A percentile compares a stretch with the other conserved stretches of the same genome.
Conservation (phyloP, 1,284 basidiomycete genomes). For the Ganoderma leucocontextum region DNA sequence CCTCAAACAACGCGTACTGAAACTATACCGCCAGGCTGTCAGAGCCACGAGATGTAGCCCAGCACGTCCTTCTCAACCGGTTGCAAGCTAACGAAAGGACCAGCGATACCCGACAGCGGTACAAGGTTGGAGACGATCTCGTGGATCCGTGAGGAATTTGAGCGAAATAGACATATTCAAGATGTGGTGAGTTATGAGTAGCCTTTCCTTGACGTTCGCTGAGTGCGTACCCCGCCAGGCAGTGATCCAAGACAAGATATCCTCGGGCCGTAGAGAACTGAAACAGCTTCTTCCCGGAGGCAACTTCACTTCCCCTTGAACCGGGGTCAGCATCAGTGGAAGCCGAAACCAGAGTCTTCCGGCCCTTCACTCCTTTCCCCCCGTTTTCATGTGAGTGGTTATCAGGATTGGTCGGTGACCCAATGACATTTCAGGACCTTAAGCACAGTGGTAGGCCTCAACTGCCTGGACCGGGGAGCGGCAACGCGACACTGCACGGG, state of each 20-base stretch:
- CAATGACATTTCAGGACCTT: not conserved
- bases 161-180: slow-evolving; percentile 62
- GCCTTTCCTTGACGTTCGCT: slow-evolving; percentile 3
- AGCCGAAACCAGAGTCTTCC: not conserved
- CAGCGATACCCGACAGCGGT: slow-evolving; percentile 68
- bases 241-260: slow-evolving; percentile 48
- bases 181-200: slow-evolving; percentile 57
- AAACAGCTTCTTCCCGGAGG: slow-evolving; percentile 52
- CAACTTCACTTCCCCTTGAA: slow-evolving; percentile 6
- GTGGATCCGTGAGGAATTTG: slow-evolving; percentile 80
- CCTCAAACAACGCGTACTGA: slow-evolving; percentile 65
- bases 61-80: slow-evolving; percentile 4
- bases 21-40: slow-evolving; percentile 70
- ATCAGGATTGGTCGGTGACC: not conserved
- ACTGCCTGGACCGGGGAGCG: not conserved
- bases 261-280: slow-evolving; percentile 60
- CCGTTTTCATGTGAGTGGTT: not conserved
- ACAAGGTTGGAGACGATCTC: slow-evolving; percentile 69
- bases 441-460: not conserved
- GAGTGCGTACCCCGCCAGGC: slow-evolving; percentile 31
- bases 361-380: not conserved
- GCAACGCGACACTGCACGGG: not conserved
- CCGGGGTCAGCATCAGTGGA: not conserved
- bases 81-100: slow-evolving; percentile 20
- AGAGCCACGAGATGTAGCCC: slow-evolving; percentile 70